These are phyloP conservation scores for Suhomyces pyralidae DNA, from an alignment of 805 yeast genomes.

Conservation along the genomic window DNA sequence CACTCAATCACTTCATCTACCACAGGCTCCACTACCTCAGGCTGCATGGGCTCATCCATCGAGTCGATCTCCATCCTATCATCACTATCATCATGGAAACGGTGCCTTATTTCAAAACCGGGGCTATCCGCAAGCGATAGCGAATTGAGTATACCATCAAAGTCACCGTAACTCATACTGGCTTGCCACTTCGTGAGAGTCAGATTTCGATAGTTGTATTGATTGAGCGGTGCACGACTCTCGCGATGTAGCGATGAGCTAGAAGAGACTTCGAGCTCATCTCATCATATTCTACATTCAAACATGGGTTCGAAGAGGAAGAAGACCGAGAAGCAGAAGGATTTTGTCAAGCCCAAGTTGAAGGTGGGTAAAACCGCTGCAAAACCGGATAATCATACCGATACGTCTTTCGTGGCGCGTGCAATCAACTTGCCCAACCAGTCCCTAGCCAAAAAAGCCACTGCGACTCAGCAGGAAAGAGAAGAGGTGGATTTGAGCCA, in stretches of 20 bases:
- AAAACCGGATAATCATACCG: constrained; percentile 73
- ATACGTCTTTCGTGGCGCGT: constrained; percentile 78
- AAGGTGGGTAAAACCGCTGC: constrained; percentile 83
- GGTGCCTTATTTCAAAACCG: not conserved
- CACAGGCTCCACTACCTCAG: not conserved
- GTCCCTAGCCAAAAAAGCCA: constrained; percentile 22
- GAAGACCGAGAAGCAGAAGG: constrained; percentile 64
- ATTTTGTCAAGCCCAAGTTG: constrained; percentile 72
- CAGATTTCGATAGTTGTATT: not conserved
- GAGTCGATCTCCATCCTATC: constrained; percentile 20
- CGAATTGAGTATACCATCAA: constrained; percentile 22
- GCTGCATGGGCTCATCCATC: not conserved
- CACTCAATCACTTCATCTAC: not conserved
- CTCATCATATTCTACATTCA: not conserved
- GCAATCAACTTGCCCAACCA: constrained; percentile 49
- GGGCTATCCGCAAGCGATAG: constrained; percentile 23
- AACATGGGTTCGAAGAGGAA: constrained; percentile 45
- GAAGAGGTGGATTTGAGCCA: constrained; percentile 51
- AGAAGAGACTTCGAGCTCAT: not conserved
- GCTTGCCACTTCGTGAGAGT: not conserved
- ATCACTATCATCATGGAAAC: constrained; percentile 6
- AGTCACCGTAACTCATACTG: constrained; percentile 9
- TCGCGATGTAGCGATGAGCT: not conserved
- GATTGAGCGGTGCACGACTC: not conserved
- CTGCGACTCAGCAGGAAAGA: constrained; percentile 9